Evolutionary conservation across 2,329 filamentous ascomycete species (phyloP), one percentile per base, ranked within the genome.

Genomic region (Phyllosticta capitalensis): DNA sequence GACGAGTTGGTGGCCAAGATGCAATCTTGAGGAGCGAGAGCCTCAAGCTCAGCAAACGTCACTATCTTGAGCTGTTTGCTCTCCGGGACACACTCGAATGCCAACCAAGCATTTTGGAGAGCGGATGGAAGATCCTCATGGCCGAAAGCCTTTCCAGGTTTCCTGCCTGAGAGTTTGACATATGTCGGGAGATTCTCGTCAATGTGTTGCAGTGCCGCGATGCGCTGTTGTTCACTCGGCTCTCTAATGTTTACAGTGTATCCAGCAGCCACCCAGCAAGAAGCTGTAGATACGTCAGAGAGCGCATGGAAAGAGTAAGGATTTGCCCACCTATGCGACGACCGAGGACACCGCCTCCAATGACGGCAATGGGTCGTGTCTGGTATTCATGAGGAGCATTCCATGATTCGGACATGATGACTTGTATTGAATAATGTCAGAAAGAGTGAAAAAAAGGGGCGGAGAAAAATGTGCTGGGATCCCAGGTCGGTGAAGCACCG

Each of bases 41-140:
- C 63, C n/a, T 79, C 78, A 9, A 83, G 69, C 3, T 79, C 70
- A 1, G 69, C 76, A 60, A 82, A 79, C 0, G 75, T 78, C 12
- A 71, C 69, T 14, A 77, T 75, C 68, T 83, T 83, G 30, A 81
- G 64, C 6, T 72, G 64, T 9, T 81, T 69, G 58, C 73, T 76
- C 65, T 82, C 81, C 0, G 79, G 80, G 0, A 83, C 75, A 14
- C 75, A 78, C 66, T 81, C 81, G 61, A 82, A 74, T n/a, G 81
- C 76, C 5, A 82, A 70, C 81, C 78, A 83, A 2, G 79, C 75
- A 33, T 77, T 67, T 1, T 66, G 56, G 5, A 82, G 74, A 0
- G 79, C 76, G 0, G 64, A 55, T 7, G 69, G 60, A 1, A 81
- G 64, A 26, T 74, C 69, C 5, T 72, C 68, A n/a, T 74, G 70